These are phyloP conservation scores for Puccinia hordei DNA, from an alignment of 1,284 basidiomycete species.

Conservation along the genomic window DNA sequence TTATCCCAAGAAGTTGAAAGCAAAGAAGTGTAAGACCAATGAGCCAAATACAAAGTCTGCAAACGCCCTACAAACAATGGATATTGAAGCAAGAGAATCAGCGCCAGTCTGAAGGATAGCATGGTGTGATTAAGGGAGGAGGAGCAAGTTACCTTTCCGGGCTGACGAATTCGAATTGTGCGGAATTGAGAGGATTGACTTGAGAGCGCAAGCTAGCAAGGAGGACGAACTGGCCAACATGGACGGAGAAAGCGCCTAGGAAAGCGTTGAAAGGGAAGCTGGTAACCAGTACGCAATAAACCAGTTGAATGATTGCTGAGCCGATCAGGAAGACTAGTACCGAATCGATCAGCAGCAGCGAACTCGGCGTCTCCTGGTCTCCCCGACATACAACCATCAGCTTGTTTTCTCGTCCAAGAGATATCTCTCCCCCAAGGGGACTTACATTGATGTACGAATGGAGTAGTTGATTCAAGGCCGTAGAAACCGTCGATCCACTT, in stretches of 20 bases:
- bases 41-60: constrained; percentile 93
- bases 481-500: too few species aligned
- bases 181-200: constrained; percentile 79
- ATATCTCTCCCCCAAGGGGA: too few species aligned
- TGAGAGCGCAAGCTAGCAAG: constrained; percentile 88
- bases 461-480: too few species aligned
- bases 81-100: not conserved
- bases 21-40: constrained; percentile 94
- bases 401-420: too few species aligned
- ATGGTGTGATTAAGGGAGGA: not conserved
- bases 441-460: too few species aligned
- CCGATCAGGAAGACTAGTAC: constrained; percentile 82
- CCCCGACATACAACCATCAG: not conserved
- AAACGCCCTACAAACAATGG: constrained; percentile 66
- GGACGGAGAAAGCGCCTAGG: constrained; percentile 89
- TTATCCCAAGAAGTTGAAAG: constrained; percentile 91
- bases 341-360: constrained; percentile 32
- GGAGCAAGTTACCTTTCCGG: constrained; percentile 63
- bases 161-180: constrained; percentile 57
- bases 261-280: constrained; percentile 98
- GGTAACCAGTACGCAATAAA: constrained; percentile 85
- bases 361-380: constrained; percentile 39
- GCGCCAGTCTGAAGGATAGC: not conserved
- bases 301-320: constrained; percentile 84
- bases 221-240: constrained; percentile 94